Conservation (phyloP, 768 basidiomycete species). For the Trametes cubensis region DNA sequence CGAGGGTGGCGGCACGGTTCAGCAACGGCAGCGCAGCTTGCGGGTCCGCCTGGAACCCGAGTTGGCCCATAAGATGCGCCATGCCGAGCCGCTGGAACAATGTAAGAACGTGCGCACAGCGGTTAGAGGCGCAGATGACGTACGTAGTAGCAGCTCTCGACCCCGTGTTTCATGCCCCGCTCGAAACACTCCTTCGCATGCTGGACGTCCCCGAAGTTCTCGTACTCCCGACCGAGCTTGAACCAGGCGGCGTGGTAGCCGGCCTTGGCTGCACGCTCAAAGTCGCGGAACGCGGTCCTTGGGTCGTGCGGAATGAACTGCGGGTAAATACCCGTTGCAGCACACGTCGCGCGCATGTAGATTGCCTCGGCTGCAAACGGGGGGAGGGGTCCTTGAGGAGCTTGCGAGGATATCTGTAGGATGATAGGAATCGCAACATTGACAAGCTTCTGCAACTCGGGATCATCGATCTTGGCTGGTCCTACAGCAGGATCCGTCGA, state of each 20-base stretch:
- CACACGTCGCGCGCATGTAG: conserved; percentile 76
- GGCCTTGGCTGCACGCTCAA: conserved; percentile 77
- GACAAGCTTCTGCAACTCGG: conserved; percentile 58
- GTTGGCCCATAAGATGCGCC: conserved; percentile 89
- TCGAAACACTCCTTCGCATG: conserved; percentile 88
- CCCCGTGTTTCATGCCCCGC: conserved; percentile 71
- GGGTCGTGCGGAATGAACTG: conserved; percentile 66
- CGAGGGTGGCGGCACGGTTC: conserved; percentile 72
- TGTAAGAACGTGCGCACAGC: conserved; percentile 16
- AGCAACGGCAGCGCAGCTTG: conserved; percentile 70
- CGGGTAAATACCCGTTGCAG: conserved; percentile 71
- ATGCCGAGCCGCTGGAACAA: conserved; percentile 82
- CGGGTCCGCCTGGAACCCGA: conserved; percentile 59
- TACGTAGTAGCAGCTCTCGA: conserved; percentile 80
- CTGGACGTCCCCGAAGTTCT: conserved; percentile 73
- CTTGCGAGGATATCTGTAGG: conserved; percentile 53
- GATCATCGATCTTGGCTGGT: conserved; percentile 55
- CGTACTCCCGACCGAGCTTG: conserved; percentile 88
- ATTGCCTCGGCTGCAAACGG: conserved; percentile 67
- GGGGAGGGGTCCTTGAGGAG: conserved; percentile 39
- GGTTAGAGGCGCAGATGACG: conserved; percentile 17
- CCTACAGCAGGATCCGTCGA: conserved; percentile 44
- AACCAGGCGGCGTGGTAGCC: conserved; percentile 90
- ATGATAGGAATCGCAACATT: conserved; percentile 68
- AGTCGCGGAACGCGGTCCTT: conserved; percentile 84